Percentiles rank a stretch among this genome's conserved stretches.
Evolutionary conservation across 2,329 filamentous ascomycete species (phyloP).

Genomic region (Neofusicoccum ribis): DNA sequence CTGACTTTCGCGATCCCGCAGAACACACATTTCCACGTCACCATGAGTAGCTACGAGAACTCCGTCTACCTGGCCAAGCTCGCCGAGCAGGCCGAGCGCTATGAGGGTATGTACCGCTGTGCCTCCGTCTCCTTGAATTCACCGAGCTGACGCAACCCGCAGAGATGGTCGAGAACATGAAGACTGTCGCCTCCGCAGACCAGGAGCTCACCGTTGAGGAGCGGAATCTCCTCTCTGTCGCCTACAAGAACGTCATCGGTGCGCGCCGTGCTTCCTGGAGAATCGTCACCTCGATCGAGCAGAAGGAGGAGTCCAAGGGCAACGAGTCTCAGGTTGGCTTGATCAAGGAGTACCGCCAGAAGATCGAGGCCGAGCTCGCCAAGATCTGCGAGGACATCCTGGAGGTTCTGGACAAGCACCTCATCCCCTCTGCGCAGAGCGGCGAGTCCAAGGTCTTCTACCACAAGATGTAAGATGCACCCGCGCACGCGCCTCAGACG

Average conservation of each 20-base stretch:
- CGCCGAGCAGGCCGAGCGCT: constrained; percentile 99
- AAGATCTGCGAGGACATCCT: constrained; percentile 98
- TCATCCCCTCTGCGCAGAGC: constrained; percentile 93
- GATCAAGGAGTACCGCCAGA: constrained; percentile 96
- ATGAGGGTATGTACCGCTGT: constrained; percentile 70
- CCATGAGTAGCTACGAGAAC: constrained; percentile 21
- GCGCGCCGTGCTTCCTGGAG: constrained; percentile 98
- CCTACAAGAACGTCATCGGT: constrained; percentile 99
- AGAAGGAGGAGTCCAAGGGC: constrained; percentile 99
- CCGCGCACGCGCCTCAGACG: neutral
- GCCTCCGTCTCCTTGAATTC: constrained; percentile 18
- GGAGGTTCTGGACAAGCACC: constrained; percentile 85
- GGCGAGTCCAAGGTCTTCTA: constrained; percentile 99
- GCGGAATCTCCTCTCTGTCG: constrained; percentile 92
- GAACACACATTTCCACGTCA: constrained; percentile 14
- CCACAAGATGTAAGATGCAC: constrained; percentile 87
- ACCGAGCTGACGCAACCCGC: constrained; percentile 37
- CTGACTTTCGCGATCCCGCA: constrained; percentile 10
- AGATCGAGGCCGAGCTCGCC: constrained; percentile 97
- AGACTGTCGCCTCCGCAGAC: constrained; percentile 61
- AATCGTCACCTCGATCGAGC: constrained; percentile 99
- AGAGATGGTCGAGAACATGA: constrained; percentile 99
- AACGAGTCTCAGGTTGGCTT: constrained; percentile 90
- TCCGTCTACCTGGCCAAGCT: constrained; percentile 87
- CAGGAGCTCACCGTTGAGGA: constrained; percentile 66